phyloP scores from a whole-genome alignment of 192 early-diverging fungal genomes.

The Dimargaris cristalligena region DNA sequence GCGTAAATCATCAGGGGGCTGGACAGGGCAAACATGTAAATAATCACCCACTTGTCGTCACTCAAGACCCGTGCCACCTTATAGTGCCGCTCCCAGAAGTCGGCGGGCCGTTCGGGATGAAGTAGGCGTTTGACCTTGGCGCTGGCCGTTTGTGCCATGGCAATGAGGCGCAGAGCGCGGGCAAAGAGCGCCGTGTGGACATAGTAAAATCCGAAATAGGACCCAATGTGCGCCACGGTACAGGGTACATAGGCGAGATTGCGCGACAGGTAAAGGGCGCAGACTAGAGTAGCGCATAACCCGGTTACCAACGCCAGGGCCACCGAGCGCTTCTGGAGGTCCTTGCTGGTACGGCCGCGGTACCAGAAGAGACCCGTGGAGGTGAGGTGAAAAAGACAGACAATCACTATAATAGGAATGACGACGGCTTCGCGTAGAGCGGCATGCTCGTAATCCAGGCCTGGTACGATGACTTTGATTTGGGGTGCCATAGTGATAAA shows the following conservation, averaged over 20 bases:
- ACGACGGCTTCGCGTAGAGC: background rate
- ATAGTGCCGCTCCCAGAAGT: conserved; percentile 7
- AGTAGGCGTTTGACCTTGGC: conserved; percentile 2
- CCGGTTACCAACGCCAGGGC: background rate
- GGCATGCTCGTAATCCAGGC: background rate
- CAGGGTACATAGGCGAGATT: background rate
- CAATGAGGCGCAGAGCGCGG: conserved; percentile 1
- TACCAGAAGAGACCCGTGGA: conserved; percentile 5
- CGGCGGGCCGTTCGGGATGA: background rate
- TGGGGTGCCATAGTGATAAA: background rate
- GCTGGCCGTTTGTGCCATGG: conserved; percentile 1
- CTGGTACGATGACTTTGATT: background rate
- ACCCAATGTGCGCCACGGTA: background rate
- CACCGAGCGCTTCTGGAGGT: conserved; percentile 3
- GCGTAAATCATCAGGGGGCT: background rate
- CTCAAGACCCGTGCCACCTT: background rate
- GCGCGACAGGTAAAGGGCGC: background rate
- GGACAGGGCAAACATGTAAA: background rate
- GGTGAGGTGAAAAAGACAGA: background rate
- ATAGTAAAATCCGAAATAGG: conserved; percentile 11
- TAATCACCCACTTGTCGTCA: background rate
- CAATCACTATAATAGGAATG: background rate
- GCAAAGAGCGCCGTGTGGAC: background rate
- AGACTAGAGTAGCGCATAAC: background rate
- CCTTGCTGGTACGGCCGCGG: background rate